Conservation (phyloP, 768 basidiomycete genomes). For the Butyriboletus loyo region DNA sequence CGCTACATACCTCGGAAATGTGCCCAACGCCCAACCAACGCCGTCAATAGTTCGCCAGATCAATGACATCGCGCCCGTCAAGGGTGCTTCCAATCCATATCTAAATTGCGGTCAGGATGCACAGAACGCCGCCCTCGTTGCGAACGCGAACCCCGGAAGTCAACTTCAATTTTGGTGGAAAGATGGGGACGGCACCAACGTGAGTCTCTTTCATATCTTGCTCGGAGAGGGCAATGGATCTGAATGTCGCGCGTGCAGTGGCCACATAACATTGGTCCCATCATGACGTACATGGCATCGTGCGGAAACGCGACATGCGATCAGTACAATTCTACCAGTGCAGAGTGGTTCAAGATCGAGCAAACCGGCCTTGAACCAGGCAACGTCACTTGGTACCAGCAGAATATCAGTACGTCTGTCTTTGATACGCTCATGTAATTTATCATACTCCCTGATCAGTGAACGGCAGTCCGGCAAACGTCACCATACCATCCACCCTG, state of each 20-base stretch:
- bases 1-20: conserved; percentile 40
- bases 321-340: conserved; percentile 53
- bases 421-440: not conserved
- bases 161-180: conserved; percentile 53
- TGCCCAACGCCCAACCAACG: conserved; percentile 37
- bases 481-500: conserved; percentile 49
- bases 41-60: conserved; percentile 47
- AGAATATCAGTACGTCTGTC: conserved; percentile 46
- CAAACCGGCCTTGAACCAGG: conserved; percentile 44
- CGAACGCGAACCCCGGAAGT: conserved; percentile 59
- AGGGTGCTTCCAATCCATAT: conserved; percentile 54
- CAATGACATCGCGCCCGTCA: conserved; percentile 43
- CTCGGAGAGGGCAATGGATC: not conserved
- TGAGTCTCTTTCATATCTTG: conserved; percentile 15
- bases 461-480: conserved; percentile 38
- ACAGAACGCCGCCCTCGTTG: conserved; percentile 46
- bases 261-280: conserved; percentile 62
- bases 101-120: conserved; percentile 62
- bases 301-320: conserved; percentile 59
- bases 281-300: conserved; percentile 71
- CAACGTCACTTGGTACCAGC: conserved; percentile 49
- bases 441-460: conserved; percentile 24
- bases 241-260: conserved; percentile 29
- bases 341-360: conserved; percentile 75
- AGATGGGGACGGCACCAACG: conserved; percentile 40